These are phyloP conservation scores for Talaromyces sp. DNA, from an alignment of 2,329 filamentous ascomycete genomes.

Conservation along the genomic window DNA sequence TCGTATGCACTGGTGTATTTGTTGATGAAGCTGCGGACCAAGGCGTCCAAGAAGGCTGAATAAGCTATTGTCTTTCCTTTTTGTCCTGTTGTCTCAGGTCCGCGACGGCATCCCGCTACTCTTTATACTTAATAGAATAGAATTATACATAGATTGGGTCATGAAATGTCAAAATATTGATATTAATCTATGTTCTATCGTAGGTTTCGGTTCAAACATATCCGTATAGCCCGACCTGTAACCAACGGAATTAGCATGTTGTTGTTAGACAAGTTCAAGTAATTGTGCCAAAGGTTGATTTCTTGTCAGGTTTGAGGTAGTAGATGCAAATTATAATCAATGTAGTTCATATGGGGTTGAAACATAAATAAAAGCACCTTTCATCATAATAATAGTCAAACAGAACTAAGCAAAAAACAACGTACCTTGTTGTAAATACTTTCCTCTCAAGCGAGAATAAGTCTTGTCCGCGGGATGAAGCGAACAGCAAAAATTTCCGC, in stretches of 20 bases:
- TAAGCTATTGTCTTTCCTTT: neutral
- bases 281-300: neutral
- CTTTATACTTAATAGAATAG: neutral
- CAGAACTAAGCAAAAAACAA: neutral
- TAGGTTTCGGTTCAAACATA: neutral
- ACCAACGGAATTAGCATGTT: neutral
- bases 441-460: neutral
- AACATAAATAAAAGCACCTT: conserved; percentile 33
- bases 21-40: conserved; percentile 34
- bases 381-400: conserved; percentile 20
- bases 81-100: neutral
- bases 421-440: neutral
- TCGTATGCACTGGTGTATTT: conserved; percentile 47
- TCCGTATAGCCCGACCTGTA: neutral
- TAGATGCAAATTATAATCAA: conserved; percentile 26
- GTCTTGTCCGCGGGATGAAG: neutral
- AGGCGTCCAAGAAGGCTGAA: conserved; percentile 31
- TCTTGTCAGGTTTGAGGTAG: conserved; percentile 6
- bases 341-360: conserved; percentile 34
- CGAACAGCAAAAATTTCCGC: neutral
- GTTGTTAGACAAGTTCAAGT: neutral
- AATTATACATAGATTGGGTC: neutral
- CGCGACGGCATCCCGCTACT: neutral
- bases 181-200: neutral
- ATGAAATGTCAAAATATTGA: neutral